These are phyloP conservation scores for Giardia duodenalis DNA, from an alignment of 208 protist genomes.

Conservation along the genomic window DNA sequence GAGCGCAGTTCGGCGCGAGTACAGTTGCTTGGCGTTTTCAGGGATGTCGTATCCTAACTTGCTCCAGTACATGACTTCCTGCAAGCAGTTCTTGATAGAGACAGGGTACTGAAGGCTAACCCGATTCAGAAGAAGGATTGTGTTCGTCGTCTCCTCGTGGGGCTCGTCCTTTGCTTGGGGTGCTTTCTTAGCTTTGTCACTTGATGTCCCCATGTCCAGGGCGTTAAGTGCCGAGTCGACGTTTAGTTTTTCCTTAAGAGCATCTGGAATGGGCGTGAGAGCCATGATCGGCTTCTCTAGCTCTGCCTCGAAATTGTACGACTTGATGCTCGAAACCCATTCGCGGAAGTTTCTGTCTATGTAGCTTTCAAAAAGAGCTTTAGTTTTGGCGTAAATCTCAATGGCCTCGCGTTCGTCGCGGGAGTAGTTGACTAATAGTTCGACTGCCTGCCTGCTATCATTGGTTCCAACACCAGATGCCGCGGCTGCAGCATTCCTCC, in stretches of 20 bases:
- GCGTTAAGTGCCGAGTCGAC: neutral
- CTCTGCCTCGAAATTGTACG: neutral
- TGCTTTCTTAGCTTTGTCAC: no score
- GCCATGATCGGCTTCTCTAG: neutral
- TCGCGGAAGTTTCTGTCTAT: neutral
- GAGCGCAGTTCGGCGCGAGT: neutral
- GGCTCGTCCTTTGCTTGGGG: no score
- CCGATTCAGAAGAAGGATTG: neutral
- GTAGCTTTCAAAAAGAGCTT: neutral
- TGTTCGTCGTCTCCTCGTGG: neutral
- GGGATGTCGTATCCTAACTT: neutral
- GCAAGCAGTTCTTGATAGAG: neutral
- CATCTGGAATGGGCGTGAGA: neutral
- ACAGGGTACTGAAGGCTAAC: neutral
- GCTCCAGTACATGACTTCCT: conserved; percentile 4
- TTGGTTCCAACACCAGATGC: neutral
- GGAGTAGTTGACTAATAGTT: neutral
- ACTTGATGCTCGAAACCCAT: neutral
- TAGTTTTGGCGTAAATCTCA: conserved; percentile 5
- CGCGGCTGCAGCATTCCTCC: neutral
- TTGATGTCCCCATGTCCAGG: neutral
- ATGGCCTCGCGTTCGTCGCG: conserved; percentile 2
- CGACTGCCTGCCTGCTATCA: neutral
- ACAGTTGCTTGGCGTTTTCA: neutral
- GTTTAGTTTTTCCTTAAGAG: neutral